These are phyloP conservation scores for Fusarium cyanostomum DNA, from an alignment of 2,329 filamentous ascomycete species.

Conservation along the genomic window DNA sequence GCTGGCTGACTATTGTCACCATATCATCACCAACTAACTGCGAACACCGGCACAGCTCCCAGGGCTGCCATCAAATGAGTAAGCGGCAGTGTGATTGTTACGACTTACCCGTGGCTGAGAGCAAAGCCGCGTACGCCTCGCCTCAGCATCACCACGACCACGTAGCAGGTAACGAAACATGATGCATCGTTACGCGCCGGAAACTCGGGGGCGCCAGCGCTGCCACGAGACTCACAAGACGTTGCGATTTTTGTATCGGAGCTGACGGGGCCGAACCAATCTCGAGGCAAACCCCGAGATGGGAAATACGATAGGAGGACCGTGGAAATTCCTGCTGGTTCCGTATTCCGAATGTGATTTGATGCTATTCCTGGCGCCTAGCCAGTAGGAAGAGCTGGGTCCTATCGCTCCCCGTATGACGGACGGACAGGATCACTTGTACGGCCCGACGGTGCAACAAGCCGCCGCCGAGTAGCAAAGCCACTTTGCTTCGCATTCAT, in stretches of 20 bases:
- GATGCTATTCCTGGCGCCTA: constrained; percentile 31
- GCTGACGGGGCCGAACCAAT: constrained; percentile 28
- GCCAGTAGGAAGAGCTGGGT: background rate
- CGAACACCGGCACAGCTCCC: constrained; percentile 4
- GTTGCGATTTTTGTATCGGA: constrained; percentile 8
- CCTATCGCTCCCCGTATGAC: constrained; percentile 7
- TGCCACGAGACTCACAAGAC: constrained; percentile 15
- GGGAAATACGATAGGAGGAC: constrained; percentile 10
- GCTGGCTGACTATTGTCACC: constrained; percentile 16
- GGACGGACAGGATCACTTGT: constrained; percentile 1
- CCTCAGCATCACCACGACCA: background rate
- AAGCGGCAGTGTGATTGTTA: constrained; percentile 4
- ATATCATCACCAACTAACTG: constrained; percentile 13
- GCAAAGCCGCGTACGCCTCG: background rate
- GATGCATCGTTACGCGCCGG: constrained; percentile 15
- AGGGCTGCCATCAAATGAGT: constrained; percentile 21
- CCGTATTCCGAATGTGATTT: constrained; percentile 19
- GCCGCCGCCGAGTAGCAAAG: constrained; percentile 1
- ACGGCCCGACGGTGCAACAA: constrained; percentile 12
- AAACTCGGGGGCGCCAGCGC: constrained; percentile 1
- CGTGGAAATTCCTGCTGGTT: constrained; percentile 6
- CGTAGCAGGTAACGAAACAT: constrained; percentile 16
- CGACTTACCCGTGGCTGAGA: constrained; percentile 1
- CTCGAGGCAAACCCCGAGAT: constrained; percentile 4
- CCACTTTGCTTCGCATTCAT: constrained; percentile 22